phyloP scores from a whole-genome alignment of 2,329 filamentous ascomycete genomes.

The Diaporthe amygdali region DNA sequence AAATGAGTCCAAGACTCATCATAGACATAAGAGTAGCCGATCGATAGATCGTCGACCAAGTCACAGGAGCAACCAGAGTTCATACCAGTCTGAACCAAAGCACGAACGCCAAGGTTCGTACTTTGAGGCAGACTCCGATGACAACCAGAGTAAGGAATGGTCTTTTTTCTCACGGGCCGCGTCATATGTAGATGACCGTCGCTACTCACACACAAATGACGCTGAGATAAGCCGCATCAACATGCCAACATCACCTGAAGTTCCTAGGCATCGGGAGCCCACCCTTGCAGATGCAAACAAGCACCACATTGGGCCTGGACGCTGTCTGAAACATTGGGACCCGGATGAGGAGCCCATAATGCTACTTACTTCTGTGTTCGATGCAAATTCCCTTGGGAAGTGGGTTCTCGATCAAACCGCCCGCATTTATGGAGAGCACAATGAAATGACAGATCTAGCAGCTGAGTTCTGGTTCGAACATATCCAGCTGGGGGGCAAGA shows the following conservation, averaged over 20 bases:
- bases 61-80: not conserved
- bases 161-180: not conserved
- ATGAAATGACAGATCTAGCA: not conserved
- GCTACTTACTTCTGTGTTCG: not conserved
- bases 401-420: not conserved
- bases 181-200: not conserved
- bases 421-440: not conserved
- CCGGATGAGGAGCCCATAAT: not conserved
- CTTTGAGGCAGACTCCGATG: not conserved
- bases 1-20: not conserved
- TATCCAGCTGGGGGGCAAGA: not conserved
- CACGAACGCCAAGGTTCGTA: not conserved
- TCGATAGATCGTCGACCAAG: not conserved
- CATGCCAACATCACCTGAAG: not conserved
- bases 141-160: not conserved
- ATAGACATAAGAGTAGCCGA: not conserved
- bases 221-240: not conserved
- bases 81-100: not conserved
- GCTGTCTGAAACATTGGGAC: not conserved
- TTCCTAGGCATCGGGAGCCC: not conserved
- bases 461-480: not conserved
- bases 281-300: not conserved
- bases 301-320: not conserved
- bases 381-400: not conserved
- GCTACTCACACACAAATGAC: not conserved